Percentiles rank a stretch among this genome's conserved stretches.
phyloP scores from a whole-genome alignment of 495 filamentous ascomycete species.

The Penicillium malachiteum region DNA sequence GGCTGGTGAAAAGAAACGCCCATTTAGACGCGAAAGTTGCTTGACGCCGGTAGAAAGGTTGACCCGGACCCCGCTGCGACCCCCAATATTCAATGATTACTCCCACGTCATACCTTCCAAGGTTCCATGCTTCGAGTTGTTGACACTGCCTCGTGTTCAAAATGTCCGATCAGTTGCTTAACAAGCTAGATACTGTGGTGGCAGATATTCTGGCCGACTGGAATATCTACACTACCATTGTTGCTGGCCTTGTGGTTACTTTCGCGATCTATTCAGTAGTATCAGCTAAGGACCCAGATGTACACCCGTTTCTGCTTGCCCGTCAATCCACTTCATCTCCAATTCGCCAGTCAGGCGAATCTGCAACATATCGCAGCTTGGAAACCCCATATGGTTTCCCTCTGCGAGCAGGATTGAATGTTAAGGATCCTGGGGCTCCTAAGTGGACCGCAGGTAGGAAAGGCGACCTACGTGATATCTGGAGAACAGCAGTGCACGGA shows the following conservation, averaged over 20 bases:
- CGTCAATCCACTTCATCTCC: slow-evolving; percentile 75
- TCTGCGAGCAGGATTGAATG: slow-evolving; percentile 76
- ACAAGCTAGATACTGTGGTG: slow-evolving; percentile 66
- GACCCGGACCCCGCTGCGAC: slow-evolving; percentile 19
- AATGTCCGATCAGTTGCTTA: slow-evolving; percentile 53
- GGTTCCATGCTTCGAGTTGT: not conserved
- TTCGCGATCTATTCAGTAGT: slow-evolving; percentile 64
- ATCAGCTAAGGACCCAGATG: slow-evolving; percentile 72
- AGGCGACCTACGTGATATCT: slow-evolving; percentile 91
- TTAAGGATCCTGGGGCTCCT: slow-evolving; percentile 77
- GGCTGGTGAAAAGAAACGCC: slow-evolving; percentile 17
- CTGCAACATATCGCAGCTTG: slow-evolving; percentile 74
- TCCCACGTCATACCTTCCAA: slow-evolving; percentile 25
- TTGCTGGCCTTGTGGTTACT: slow-evolving; percentile 57
- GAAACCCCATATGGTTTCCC: slow-evolving; percentile 83
- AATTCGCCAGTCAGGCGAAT: slow-evolving; percentile 81
- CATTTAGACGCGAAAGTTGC: slow-evolving; percentile 9
- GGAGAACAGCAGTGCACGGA: slow-evolving; percentile 72
- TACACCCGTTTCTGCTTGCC: slow-evolving; percentile 84
- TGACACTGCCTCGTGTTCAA: slow-evolving; percentile 9
- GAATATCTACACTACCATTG: slow-evolving; percentile 70
- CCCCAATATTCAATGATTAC: slow-evolving; percentile 8
- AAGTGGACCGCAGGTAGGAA: slow-evolving; percentile 80
- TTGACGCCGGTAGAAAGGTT: slow-evolving; percentile 21
- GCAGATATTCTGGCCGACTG: slow-evolving; percentile 70